A percentile compares a stretch with the other conserved stretches of the same genome.
Evolutionary conservation across 331 rosid species (phyloP).

Genomic region (Telfairia occidentalis): DNA sequence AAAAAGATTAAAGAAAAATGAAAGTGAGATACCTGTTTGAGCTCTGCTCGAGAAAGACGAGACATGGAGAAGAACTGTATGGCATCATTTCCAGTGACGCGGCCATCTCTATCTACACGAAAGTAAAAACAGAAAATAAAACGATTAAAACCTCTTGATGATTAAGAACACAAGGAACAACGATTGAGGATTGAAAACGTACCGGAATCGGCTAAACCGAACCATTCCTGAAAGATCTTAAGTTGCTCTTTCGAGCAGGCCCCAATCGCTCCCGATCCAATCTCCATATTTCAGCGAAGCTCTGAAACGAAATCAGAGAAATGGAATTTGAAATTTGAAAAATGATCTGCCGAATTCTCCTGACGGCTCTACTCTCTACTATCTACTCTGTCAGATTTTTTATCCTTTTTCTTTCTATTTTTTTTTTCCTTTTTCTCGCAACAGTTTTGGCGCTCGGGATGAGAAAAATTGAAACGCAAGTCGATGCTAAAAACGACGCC

Average conservation of each 20-base stretch:
- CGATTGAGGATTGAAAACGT: neutral
- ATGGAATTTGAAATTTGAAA: constrained; percentile 11
- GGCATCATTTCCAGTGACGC: constrained; percentile 63
- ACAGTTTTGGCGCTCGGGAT: constrained; percentile 13
- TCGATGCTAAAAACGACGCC: neutral
- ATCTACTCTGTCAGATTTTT: constrained; percentile 2
- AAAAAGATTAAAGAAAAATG: neutral
- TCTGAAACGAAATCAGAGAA: neutral
- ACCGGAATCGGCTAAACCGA: constrained; percentile 83
- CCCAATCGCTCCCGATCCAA: constrained; percentile 23
- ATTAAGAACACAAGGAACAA: neutral
- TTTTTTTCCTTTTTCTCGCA: neutral
- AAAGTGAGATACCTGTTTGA: constrained; percentile 43
- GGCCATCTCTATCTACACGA: constrained; percentile 67
- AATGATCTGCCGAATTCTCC: neutral
- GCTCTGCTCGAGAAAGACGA: constrained; percentile 64
- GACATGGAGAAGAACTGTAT: constrained; percentile 75
- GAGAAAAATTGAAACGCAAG: neutral
- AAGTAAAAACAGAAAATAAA: neutral
- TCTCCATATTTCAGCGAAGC: constrained; percentile 32
- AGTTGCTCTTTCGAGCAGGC: constrained; percentile 46
- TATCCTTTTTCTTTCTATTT: neutral
- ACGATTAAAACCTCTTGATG: neutral
- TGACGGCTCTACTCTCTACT: neutral
- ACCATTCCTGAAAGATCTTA: constrained; percentile 68